Conservation (phyloP, 306 rosid species). For the Lathyrus aphaca region DNA sequence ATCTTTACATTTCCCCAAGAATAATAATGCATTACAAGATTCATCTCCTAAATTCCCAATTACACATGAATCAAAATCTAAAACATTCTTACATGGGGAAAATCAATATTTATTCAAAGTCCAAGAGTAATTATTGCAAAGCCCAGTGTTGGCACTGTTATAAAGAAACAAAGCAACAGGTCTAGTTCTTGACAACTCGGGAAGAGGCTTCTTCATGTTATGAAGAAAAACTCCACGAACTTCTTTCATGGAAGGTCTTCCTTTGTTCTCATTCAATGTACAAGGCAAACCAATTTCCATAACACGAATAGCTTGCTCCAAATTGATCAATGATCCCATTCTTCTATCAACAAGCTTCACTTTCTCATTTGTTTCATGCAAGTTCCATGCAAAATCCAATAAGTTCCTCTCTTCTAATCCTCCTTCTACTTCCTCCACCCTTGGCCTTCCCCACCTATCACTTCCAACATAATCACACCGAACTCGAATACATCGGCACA, state of each 20-base stretch:
- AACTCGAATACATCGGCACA: conserved; percentile 76
- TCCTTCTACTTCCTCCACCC: conserved; percentile 50
- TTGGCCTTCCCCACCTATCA: conserved; percentile 66
- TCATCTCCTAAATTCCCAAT: not conserved
- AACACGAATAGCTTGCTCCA: conserved; percentile 65
- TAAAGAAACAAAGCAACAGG: conserved; percentile 74
- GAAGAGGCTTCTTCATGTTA: conserved; percentile 56
- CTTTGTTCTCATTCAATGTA: conserved; percentile 68
- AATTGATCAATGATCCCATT: conserved; percentile 64
- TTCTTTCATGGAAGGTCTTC: conserved; percentile 72
- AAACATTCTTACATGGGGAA: not conserved
- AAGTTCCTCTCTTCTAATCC: conserved; percentile 53
- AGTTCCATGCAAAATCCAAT: conserved; percentile 71
- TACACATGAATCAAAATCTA: conserved; percentile 28
- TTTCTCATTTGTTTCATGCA: conserved; percentile 59
- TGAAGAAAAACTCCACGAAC: conserved; percentile 67
- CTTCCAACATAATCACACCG: conserved; percentile 74
- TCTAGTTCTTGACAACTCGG: conserved; percentile 63
- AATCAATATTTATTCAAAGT: conserved; percentile 38
- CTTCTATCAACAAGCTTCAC: conserved; percentile 61
- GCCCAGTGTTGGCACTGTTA: conserved; percentile 63
- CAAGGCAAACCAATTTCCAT: conserved; percentile 75
- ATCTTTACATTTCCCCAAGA: conserved; percentile 18
- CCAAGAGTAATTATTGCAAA: conserved; percentile 71
- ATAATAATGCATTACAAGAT: conserved; percentile 3